These are phyloP conservation scores for Ustulina deusta DNA, from an alignment of 2,329 filamentous ascomycete genomes.

Conservation along the genomic window DNA sequence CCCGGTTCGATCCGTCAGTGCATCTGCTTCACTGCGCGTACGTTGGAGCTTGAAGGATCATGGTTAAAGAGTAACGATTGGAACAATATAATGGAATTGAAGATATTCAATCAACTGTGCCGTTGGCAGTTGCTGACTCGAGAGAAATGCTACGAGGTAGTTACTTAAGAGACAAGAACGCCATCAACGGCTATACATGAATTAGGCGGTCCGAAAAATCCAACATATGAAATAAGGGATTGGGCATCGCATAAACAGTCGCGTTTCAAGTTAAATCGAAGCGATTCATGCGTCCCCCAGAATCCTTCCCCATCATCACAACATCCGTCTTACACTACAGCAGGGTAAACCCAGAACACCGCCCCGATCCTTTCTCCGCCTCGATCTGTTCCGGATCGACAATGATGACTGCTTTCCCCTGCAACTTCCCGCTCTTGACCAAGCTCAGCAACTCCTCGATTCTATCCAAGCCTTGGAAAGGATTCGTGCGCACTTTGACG, in stretches of 20 bases:
- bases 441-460: conserved; percentile 63
- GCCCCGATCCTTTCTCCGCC: conserved; percentile 42
- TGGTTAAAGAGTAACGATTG: not conserved
- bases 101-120: not conserved
- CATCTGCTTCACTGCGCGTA: not conserved
- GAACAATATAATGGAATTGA: not conserved
- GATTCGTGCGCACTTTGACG: conserved; percentile 62
- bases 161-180: no score
- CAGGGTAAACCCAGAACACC: conserved; percentile 26
- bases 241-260: not conserved
- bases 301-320: not conserved
- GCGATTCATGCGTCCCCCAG: conserved; percentile 13
- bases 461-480: conserved; percentile 64
- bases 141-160: no score
- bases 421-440: conserved; percentile 64
- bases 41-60: not conserved
- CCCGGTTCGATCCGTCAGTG: not conserved
- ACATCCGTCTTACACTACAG: not conserved
- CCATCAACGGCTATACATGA: not conserved
- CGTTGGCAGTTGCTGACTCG: not conserved
- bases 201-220: not conserved
- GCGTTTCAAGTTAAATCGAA: conserved; percentile 5
- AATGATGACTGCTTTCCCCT: conserved; percentile 66
- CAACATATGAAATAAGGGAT: not conserved
- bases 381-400: conserved; percentile 59